These are phyloP conservation scores for Huiozyma naganishii DNA, from an alignment of 805 yeast genomes.

Conservation along the genomic window DNA sequence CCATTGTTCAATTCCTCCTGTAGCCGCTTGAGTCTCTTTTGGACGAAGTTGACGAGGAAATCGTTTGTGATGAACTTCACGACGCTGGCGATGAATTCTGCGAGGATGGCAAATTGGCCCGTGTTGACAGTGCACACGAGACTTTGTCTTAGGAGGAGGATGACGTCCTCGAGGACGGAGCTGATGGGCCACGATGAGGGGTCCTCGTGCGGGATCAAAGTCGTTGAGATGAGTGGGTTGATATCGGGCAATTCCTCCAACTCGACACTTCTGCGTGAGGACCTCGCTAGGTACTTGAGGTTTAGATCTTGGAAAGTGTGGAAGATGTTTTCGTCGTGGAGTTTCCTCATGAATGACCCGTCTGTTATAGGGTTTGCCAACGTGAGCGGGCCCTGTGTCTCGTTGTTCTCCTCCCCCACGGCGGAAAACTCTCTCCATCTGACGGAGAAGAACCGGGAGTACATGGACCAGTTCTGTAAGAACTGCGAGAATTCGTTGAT, in stretches of 20 bases:
- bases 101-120: slow-evolving; percentile 38
- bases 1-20: slow-evolving; percentile 17
- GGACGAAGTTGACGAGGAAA: slow-evolving; percentile 22
- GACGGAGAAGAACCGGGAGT: slow-evolving; percentile 58
- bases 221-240: slow-evolving; percentile 22
- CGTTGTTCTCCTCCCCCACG: background rate
- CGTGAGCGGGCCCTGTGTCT: slow-evolving; percentile 3
- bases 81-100: slow-evolving; percentile 20
- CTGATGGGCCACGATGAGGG: slow-evolving; percentile 46
- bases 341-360: slow-evolving; percentile 20
- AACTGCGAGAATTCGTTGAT: slow-evolving; percentile 64
- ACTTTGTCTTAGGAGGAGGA: slow-evolving; percentile 59
- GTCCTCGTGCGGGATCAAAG: slow-evolving; percentile 14
- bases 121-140: slow-evolving; percentile 58
- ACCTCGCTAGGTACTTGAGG: slow-evolving; percentile 58
- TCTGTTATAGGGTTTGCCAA: slow-evolving; percentile 19
- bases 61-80: slow-evolving; percentile 24
- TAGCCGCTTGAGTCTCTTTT: slow-evolving; percentile 17
- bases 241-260: slow-evolving; percentile 69
- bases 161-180: slow-evolving; percentile 78
- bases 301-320: slow-evolving; percentile 54
- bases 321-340: slow-evolving; percentile 34
- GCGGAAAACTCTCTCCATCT: slow-evolving; percentile 46
- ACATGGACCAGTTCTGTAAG: slow-evolving; percentile 77
- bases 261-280: slow-evolving; percentile 70